Conservation (phyloP, 768 basidiomycete genomes). For the Coprinopsis strossmayeri region DNA sequence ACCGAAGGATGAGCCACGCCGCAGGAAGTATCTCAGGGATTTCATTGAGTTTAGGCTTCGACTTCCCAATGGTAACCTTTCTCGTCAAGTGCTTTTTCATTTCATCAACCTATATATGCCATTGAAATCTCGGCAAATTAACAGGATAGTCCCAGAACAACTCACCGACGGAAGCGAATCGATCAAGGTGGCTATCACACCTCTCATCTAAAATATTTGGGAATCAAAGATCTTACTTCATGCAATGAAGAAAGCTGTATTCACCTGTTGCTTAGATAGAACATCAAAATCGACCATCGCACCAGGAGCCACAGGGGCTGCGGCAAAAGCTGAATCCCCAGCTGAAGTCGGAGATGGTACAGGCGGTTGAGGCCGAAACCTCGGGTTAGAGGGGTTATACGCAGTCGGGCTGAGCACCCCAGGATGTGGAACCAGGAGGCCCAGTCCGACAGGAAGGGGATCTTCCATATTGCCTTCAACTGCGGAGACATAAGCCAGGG, state of each 20-base stretch:
- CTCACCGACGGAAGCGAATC: constrained; percentile 43
- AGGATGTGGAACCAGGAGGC: constrained; percentile 44
- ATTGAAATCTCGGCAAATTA: background rate
- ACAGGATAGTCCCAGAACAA: constrained; percentile 2
- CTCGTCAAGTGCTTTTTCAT: constrained; percentile 56
- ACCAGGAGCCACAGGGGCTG: constrained; percentile 19
- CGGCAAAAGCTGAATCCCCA: background rate
- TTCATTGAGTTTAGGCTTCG: constrained; percentile 48
- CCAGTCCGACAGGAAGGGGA: constrained; percentile 55
- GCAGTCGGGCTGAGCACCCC: constrained; percentile 8
- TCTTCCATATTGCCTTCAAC: constrained; percentile 47
- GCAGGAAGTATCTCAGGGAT: constrained; percentile 44
- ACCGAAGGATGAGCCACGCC: constrained; percentile 61
- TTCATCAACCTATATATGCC: constrained; percentile 44
- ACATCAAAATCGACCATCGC: constrained; percentile 49
- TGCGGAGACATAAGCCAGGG: constrained; percentile 53
- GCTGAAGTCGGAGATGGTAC: background rate
- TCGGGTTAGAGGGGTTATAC: background rate
- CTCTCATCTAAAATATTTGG: constrained; percentile 35
- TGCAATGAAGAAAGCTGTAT: constrained; percentile 4
- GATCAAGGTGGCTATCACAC: constrained; percentile 34
- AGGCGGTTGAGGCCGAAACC: too few relatives aligned
- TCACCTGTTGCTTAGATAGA: constrained; percentile 30
- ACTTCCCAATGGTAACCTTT: constrained; percentile 42
- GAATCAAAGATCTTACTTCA: background rate